These are phyloP conservation scores for Vigna trinervia DNA, from an alignment of 306 rosid species.

Conservation along the genomic window DNA sequence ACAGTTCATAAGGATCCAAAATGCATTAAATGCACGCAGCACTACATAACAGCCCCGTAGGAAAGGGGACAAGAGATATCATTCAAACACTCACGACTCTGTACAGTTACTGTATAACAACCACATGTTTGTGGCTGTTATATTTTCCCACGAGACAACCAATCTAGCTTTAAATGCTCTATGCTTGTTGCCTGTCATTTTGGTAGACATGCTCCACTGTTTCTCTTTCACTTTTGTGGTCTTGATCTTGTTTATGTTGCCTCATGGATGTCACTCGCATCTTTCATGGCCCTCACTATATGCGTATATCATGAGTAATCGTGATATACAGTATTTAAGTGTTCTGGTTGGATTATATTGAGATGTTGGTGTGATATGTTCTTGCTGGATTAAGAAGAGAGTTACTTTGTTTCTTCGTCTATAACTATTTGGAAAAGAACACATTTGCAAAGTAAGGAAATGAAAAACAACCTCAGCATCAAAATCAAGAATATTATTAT, in stretches of 20 bases:
- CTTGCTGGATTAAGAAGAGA: no score
- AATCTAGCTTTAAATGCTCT: slow-evolving; percentile 2
- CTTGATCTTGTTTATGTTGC: not conserved
- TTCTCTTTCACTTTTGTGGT: slow-evolving; percentile 10
- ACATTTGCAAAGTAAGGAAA: no score
- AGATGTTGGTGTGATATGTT: no score
- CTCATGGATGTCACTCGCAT: not conserved
- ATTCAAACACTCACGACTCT: not conserved
- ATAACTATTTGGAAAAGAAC: no score
- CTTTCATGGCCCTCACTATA: not conserved
- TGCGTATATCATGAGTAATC: not conserved
- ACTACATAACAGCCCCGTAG: not conserved
- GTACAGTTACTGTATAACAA: not conserved
- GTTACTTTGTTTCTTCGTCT: no score
- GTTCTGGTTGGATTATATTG: no score
- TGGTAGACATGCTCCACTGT: not conserved
- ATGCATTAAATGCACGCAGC: slow-evolving; percentile 16
- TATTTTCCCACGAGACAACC: not conserved
- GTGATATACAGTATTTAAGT: no score
- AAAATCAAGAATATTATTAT: no score
- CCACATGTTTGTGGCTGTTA: not conserved
- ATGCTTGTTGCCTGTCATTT: not conserved
- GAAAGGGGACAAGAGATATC: not conserved
- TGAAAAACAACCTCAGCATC: no score
- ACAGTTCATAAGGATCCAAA: slow-evolving; percentile 21